Evolutionary conservation across 2,329 filamentous ascomycete genomes (phyloP).

Genomic region (Chalaropsis ovoidea): DNA sequence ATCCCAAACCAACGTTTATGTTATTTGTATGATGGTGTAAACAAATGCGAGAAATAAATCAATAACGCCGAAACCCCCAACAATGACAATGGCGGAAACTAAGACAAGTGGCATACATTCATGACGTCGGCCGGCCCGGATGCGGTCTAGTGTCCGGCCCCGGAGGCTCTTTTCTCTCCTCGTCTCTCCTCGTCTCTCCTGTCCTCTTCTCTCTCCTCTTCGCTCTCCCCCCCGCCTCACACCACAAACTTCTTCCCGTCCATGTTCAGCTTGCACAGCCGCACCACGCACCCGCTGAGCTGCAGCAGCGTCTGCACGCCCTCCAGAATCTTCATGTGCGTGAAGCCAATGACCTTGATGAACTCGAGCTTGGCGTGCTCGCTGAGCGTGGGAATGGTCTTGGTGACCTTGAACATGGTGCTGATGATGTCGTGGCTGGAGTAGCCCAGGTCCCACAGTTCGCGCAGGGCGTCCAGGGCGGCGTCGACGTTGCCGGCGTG

Average conservation of each 20-base stretch:
- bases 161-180: too few species aligned
- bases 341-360: conserved; percentile 97
- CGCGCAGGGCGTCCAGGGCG: conserved; percentile 74
- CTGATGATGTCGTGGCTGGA: conserved; percentile 98
- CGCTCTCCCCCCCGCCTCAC: neutral
- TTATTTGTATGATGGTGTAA: conserved; percentile 6
- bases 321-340: conserved; percentile 98
- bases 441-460: conserved; percentile 90
- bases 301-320: conserved; percentile 92
- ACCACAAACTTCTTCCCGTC: conserved; percentile 68
- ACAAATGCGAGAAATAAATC: neutral
- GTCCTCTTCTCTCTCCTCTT: too few species aligned
- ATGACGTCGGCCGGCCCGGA: neutral
- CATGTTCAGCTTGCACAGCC: conserved; percentile 94
- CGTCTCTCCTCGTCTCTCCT: too few species aligned
- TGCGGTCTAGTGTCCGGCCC: neutral
- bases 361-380: conserved; percentile 96
- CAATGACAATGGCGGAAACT: neutral
- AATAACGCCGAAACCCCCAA: conserved; percentile 13
- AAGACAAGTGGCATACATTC: conserved; percentile 7
- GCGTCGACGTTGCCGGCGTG: conserved; percentile 84
- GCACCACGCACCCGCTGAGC: conserved; percentile 81
- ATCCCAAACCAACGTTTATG: neutral
- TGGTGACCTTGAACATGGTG: conserved; percentile 98
- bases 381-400: conserved; percentile 81